Base-by-base conservation (phyloP, 805 yeast genomes). In the Candida boleticola region DNA sequence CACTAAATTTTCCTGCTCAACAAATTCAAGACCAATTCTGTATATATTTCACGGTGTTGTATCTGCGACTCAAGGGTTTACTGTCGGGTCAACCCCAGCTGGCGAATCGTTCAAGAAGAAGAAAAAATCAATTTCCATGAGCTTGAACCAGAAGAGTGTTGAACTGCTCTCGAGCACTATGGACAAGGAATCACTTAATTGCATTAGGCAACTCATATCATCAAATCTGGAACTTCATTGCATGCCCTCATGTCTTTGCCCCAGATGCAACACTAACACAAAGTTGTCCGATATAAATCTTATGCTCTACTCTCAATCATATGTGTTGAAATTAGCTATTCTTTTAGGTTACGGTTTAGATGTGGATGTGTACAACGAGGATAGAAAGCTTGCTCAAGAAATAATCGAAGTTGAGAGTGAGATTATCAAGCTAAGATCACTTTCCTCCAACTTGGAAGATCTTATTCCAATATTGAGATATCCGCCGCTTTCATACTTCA, bases 41-140 rank as follows among this genome's bases (percentile, higher is more conserved):
- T 77, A 77, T 57, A 83, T 89, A 1, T 85, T 86, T 61, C 93
- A 86, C 60, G 64, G 70, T 16, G 68, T 84, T 2, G 66, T 84
- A 33, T 73, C 84, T 0, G 60, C 68, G 19, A 69, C 77, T 0
- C 79, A 74, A 41, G 80, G 83, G 0, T 77, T 72, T 49, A 82
- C 88, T 0, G 68, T 82, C 14, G 88, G 88, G 0, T 78, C 85
- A 1, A 81, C 85, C 0, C 87, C 87, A 1, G 72, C 66, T 44
- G 76, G 83, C 1, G 60, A 56, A 0, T 63, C 77, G 2, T 82
- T 64, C 48, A 59, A 65, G 37, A 60, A 57, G 37, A 71, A 74
- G 54, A 73, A 79, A 51, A 80, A 78, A 53, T 63, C 68, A 27
- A 58, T 80, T 35, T 62, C 80, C 1, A 64, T 64, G 46, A 54